Conservation (phyloP, 192 early-diverging fungal genomes). For the Haplosporangium gracile region DNA sequence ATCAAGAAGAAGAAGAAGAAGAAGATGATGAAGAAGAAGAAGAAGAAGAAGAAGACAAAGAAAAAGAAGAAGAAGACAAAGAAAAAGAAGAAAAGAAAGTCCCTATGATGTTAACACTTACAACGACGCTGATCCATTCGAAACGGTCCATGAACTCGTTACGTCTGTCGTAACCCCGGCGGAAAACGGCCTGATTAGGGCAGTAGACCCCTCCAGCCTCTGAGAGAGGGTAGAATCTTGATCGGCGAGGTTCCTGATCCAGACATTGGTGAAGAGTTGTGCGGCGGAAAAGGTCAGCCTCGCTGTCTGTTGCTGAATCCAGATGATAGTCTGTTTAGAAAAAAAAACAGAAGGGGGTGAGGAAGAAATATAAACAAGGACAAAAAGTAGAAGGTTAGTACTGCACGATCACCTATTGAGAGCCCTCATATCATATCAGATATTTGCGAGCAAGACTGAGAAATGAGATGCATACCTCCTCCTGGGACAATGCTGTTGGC, state of each 20-base stretch:
- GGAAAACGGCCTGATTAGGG: constrained; percentile 58
- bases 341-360: not conserved
- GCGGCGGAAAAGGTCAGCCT: constrained; percentile 61
- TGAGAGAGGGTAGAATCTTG: constrained; percentile 55
- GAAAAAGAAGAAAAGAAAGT: too few relatives aligned
- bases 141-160: constrained; percentile 59
- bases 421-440: not conserved
- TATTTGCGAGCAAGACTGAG: not conserved
- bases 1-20: not conserved
- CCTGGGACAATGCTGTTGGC: constrained; percentile 35
- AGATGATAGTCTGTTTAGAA: constrained; percentile 41
- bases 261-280: constrained; percentile 57
- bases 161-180: constrained; percentile 33
- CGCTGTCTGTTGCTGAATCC: constrained; percentile 35
- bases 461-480: constrained; percentile 25
- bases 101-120: constrained; percentile 10
- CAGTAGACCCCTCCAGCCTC: constrained; percentile 58
- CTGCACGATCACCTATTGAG: not conserved
- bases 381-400: constrained; percentile 10
- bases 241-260: constrained; percentile 54
- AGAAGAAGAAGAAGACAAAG: too few relatives aligned
- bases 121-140: constrained; percentile 60
- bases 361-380: not conserved
- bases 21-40: too few relatives aligned
- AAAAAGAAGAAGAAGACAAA: too few relatives aligned